phyloP scores from a whole-genome alignment of 306 rosid genomes.

The Acacia melanoxylon region DNA sequence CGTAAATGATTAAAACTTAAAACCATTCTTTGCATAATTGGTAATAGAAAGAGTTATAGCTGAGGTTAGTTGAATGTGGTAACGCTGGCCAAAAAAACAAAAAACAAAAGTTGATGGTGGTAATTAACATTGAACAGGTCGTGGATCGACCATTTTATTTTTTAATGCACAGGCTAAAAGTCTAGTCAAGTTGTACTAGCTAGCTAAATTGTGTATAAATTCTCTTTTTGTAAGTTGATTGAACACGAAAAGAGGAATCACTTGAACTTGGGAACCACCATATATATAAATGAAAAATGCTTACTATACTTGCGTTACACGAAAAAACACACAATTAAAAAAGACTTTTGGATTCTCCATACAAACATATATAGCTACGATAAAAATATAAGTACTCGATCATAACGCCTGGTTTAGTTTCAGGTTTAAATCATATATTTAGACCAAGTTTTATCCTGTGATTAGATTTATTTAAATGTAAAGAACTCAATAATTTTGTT shows the following conservation, averaged over 20 bases:
- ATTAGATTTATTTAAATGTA: not conserved
- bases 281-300: not conserved
- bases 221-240: not conserved
- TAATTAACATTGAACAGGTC: not conserved
- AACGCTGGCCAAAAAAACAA: too few species aligned
- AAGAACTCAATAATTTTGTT: not conserved
- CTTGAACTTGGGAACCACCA: not conserved
- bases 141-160: not conserved
- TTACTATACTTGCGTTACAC: not conserved
- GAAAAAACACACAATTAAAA: not conserved
- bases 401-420: not conserved
- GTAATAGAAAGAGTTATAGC: not conserved
- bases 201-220: not conserved
- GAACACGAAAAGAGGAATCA: not conserved
- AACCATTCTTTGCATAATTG: not conserved
- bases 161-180: conserved; percentile 29
- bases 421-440: not conserved
- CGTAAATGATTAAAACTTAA: not conserved
- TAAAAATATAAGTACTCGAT: not conserved
- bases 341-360: not conserved
- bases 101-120: too few species aligned
- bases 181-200: conserved; percentile 32
- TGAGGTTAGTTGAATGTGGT: too few species aligned
- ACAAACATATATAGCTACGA: not conserved
- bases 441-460: too few species aligned